Evolutionary conservation across 2,329 filamentous ascomycete species (phyloP), one percentile per base, ranked within the genome.

Genomic region (Samsoniella hepiali): DNA sequence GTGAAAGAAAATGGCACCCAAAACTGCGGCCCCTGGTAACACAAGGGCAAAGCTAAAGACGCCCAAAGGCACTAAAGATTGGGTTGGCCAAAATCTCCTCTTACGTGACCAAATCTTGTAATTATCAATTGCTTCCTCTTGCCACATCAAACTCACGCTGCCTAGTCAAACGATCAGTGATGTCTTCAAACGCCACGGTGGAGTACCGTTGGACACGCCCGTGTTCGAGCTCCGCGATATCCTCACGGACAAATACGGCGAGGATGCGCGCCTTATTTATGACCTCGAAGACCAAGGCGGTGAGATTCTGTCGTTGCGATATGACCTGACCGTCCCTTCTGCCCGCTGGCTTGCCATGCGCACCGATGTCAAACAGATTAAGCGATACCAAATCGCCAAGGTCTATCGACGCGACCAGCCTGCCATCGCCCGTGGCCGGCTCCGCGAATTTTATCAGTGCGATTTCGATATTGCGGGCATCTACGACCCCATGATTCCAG

Each of bases 391-490:
- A 78, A 93, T 97, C 69, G 92, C 92, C 69, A 97, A 97, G 79
- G 93, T 97, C 68, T 80, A 80, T 72, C 76, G 78, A 54, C 69
- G 77, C 69, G 77, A 79, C 64, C 77, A 79, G 65, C 77, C 77
- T 10, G 74, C 92, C 65, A 91, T 97, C 79, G 91, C 89, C 67
- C 95, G 96, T 75, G 94, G 93, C 58, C 87, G 93, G 60, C 95
- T 97, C 89, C 86, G 93, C 72, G 93, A 97, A 77, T 97, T 97
- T 77, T 97, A 96, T 79, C 93, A 97, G 77, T 97, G 93, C 79
- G 94, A 97, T 78, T 96, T 97, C 73, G 93, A 97, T 74, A 93
- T 97, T 77, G 93, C 93, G 10, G 93, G 93, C 65, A 81, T 79
- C 44, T 96, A 92, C 78, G 93, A 97, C 73, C 78, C 91, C 59